Evolutionary conservation across 1,139 yeast species (phyloP).

Genomic region (Saccharomyces hybrid): DNA sequence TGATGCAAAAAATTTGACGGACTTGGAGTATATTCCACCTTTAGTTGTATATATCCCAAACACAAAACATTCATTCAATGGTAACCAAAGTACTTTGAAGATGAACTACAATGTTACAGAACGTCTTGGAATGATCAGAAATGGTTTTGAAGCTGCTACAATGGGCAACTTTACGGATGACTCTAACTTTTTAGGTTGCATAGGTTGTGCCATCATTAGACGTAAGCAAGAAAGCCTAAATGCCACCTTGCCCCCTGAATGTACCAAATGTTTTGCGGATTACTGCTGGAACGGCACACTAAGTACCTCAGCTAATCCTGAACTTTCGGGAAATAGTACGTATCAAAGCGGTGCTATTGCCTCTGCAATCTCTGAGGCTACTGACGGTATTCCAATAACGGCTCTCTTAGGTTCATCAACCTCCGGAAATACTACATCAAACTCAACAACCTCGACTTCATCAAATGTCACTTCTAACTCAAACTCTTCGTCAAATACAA

Average conservation of each 20-base stretch:
- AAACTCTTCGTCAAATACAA: not conserved
- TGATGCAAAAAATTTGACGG: constrained; percentile 57
- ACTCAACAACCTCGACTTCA: not conserved
- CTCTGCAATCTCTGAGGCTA: constrained; percentile 7
- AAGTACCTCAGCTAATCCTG: constrained; percentile 11
- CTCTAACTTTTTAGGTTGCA: constrained; percentile 66
- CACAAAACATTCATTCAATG: constrained; percentile 54
- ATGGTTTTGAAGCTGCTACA: constrained; percentile 75
- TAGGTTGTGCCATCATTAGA: constrained; percentile 82
- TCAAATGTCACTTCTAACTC: not conserved
- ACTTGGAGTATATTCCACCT: constrained; percentile 52
- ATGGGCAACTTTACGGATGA: constrained; percentile 68
- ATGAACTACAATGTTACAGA: constrained; percentile 54
- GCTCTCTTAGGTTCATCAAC: constrained; percentile 4
- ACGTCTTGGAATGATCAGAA: constrained; percentile 53
- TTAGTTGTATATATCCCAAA: constrained; percentile 75
- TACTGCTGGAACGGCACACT: constrained; percentile 77
- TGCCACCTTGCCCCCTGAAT: constrained; percentile 56
- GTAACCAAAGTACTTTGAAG: constrained; percentile 69
- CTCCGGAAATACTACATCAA: not conserved
- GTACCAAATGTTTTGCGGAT: constrained; percentile 58
- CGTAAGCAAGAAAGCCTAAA: constrained; percentile 72
- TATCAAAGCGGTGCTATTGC: constrained; percentile 5
- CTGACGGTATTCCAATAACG: constrained; percentile 6
- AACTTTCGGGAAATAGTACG: constrained; percentile 1